Base-by-base conservation (phyloP, 768 basidiomycete genomes). In the Coprinopsis marcescibilis region DNA sequence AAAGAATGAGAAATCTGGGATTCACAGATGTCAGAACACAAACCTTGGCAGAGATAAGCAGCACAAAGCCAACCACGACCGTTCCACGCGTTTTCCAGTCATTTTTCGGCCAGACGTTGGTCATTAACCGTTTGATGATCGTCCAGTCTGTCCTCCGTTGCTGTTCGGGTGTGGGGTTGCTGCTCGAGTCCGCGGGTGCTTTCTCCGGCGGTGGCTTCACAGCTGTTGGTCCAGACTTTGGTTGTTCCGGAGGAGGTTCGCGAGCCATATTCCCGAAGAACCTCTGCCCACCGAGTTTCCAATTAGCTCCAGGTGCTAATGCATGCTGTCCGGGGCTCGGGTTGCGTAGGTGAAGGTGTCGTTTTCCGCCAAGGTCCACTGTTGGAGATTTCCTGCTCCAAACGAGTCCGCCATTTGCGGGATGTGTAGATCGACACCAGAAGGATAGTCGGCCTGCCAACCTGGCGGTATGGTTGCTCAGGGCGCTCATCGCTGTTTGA, bases 61-160 rank as follows among this genome's bases (percentile, higher is more conserved):
- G 65, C 0, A 69, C 77, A 42, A 99, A 77, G 0, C 95, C 96
- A 2, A 89, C 65, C 0, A 96, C 52, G 15, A 99, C 94, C 2
- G 91, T 79, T 39, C 76, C 68, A 42, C 91, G 81, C 11, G 91
- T 90, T 39, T 73, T 80, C 80, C 83, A 86, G 57, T 94, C 88
- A 54, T 82, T 67, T 57, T 78, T 77, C 1, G 96, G 95, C 96
- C 96, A 99, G 14, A 99, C 85, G 55, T 97, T 91, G 7, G 75
- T 75, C 52, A 89, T 76, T n/a, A 99, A 72, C 43, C 73, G 75
- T 61, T 81, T 85, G 49, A 95, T 75, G 50, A 97, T 94, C 27
- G 65, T 65, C 92, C 91, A 96, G 63, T 99, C 96, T 41, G 76
- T 83, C 55, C 68, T 69, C 37, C 89, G 72, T 62, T 94, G 74